A percentile compares a stretch with the other conserved stretches of the same genome.
These are phyloP conservation scores for Aspergillus sergii DNA, from an alignment of 2,329 filamentous ascomycete genomes.

Conservation along the genomic window DNA sequence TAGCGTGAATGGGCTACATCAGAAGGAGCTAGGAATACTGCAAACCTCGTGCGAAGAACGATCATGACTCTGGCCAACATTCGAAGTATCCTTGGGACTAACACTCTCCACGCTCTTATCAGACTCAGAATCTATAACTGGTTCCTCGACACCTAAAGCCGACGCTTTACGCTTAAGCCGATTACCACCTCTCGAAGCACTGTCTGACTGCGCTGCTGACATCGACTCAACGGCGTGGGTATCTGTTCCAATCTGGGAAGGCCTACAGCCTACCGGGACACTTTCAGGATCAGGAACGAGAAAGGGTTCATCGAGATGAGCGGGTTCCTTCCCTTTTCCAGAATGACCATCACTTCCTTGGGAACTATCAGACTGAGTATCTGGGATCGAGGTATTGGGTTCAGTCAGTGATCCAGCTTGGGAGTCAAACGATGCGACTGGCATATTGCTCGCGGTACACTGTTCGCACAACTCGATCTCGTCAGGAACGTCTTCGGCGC, in stretches of 20 bases:
- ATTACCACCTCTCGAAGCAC: too few species aligned
- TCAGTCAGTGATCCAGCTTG: background rate
- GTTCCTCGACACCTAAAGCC: background rate
- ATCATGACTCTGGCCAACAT: background rate
- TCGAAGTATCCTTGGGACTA: background rate
- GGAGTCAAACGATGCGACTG: background rate
- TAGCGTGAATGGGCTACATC: background rate
- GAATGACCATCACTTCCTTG: background rate
- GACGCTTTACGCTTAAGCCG: background rate
- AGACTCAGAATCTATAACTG: accelerated
- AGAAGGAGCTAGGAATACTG: background rate
- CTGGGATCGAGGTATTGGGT: background rate
- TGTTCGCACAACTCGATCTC: background rate
- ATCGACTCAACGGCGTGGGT: background rate
- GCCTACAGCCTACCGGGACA: too few species aligned
- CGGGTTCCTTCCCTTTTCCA: background rate
- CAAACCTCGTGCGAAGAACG: background rate
- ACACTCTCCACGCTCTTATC: background rate
- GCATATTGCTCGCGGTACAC: background rate
- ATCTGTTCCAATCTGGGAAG: background rate
- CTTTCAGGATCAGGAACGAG: background rate
- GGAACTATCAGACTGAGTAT: background rate
- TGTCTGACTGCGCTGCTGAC: background rate
- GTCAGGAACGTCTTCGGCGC: background rate
- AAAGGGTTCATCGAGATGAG: background rate